These are phyloP conservation scores for Vaucheria bursata DNA, from an alignment of 352 stramenopile genomes.

Conservation along the genomic window DNA sequence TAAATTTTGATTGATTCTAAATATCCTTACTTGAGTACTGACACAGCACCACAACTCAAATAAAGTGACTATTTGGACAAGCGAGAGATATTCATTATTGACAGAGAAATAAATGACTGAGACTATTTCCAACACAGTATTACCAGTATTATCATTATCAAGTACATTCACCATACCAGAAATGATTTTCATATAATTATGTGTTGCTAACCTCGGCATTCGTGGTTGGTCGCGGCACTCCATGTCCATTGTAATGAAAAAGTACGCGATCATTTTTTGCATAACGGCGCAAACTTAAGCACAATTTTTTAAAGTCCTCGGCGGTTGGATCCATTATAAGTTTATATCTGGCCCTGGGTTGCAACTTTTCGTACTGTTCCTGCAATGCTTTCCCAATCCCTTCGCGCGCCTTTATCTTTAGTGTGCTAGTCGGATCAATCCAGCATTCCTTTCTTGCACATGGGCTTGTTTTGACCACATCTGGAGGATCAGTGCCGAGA, in stretches of 20 bases:
- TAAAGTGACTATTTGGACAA: too few relatives aligned
- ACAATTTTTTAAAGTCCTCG: constrained; percentile 87
- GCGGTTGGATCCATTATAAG: constrained; percentile 89
- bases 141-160: too few relatives aligned
- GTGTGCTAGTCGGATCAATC: constrained; percentile 89
- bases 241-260: constrained; percentile 99
- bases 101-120: too few relatives aligned
- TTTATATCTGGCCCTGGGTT: constrained; percentile 74
- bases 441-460: constrained; percentile 95
- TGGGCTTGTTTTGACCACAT: constrained; percentile 87
- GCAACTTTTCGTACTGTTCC: constrained; percentile 42
- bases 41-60: too few relatives aligned
- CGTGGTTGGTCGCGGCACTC: constrained; percentile 71
- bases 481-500: constrained; percentile 91
- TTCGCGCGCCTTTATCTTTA: constrained; percentile 85
- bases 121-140: too few relatives aligned
- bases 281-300: constrained; percentile 73
- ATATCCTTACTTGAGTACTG: too few relatives aligned
- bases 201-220: constrained; percentile 43
- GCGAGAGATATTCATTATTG: too few relatives aligned
- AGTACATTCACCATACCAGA: too few relatives aligned
- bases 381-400: constrained; percentile 80
- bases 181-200: too few relatives aligned
- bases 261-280: constrained; percentile 87
- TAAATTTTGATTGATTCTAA: too few relatives aligned